Base-by-base conservation (phyloP, 768 basidiomycete genomes). In the Auricularia sp. region DNA sequence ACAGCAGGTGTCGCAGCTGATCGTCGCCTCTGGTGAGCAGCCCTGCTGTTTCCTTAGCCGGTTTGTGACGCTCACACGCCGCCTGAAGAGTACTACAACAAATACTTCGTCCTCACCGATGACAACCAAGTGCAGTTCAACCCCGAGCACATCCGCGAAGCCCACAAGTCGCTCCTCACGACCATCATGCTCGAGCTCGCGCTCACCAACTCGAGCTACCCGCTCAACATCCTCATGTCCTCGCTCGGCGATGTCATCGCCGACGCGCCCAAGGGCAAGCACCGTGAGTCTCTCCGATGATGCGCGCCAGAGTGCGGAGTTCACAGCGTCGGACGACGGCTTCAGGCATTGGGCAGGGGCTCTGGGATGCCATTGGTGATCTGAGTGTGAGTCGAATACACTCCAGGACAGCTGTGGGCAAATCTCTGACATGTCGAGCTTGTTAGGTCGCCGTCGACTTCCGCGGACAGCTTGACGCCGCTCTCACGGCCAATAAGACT, bases 281-380 rank as follows among this genome's bases (percentile, higher is more conserved):
- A 83, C 71, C 85, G 86, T 11, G 29, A 59, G 56, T 59, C 33
- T 59, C 29, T 3, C 39, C 7, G 13, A 39, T 8, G 39, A 42
- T 1, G 39, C 39, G 39, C 7, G 7, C 39, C 1, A 42, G 39
- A 42, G 39, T 7, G 8, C 13, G 39, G 39, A 42, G 39, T 14
- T 42, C n/a, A 58, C 62, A 24, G 64, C 45, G 24, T 1, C 29
- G 29, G 56, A 59, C 14, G 44, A 63, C 33, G 5, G 16, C 24
- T 59, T 29, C 54, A 59, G 56, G 56, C 24, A 92, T 93, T 68
- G 87, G 90, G 0, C 90, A 92, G 73, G 77, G 81, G 2, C 78
- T 94, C 63, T 93, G 88, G 85, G 86, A 94, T 68, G 86, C 90
- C 47, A 79, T 91, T 45, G 92, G 91, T 13, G 89, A 93, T 74